Conservation (phyloP, 805 yeast genomes). For the Hanseniaspora singularis region DNA sequence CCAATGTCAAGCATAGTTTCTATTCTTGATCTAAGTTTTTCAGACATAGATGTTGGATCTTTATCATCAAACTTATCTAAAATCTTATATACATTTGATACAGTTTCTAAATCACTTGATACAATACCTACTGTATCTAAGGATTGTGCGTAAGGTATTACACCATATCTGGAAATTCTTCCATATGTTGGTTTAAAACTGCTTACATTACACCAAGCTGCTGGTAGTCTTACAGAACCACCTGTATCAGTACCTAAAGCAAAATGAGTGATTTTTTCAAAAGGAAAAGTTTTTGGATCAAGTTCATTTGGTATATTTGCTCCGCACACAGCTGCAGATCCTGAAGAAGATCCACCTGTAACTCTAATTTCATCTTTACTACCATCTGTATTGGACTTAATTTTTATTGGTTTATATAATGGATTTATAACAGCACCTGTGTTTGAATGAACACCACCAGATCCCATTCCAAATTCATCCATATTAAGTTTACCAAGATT, state of each 20-base stretch:
- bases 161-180: slow-evolving; percentile 81
- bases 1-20: slow-evolving; percentile 11
- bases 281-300: slow-evolving; percentile 87
- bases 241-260: slow-evolving; percentile 95
- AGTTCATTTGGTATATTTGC: slow-evolving; percentile 49
- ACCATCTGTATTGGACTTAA: not conserved
- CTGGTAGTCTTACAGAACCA: slow-evolving; percentile 88
- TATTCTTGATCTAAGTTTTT: slow-evolving; percentile 26
- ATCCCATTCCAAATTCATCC: slow-evolving; percentile 98
- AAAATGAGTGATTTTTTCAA: slow-evolving; percentile 42
- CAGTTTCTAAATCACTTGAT: slow-evolving; percentile 36
- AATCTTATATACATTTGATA: slow-evolving; percentile 40
- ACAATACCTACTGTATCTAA: slow-evolving; percentile 88
- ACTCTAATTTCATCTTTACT: slow-evolving; percentile 29
- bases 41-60: slow-evolving; percentile 64
- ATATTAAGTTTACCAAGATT: slow-evolving; percentile 70
- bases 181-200: slow-evolving; percentile 96
- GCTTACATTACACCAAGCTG: slow-evolving; percentile 66
- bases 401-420: slow-evolving; percentile 22
- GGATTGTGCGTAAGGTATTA: slow-evolving; percentile 83
- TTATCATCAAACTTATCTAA: slow-evolving; percentile 52
- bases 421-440: slow-evolving; percentile 54
- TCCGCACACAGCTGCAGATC: slow-evolving; percentile 87
- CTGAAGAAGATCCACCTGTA: slow-evolving; percentile 93
- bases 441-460: slow-evolving; percentile 44